Evolutionary conservation across 805 yeast genomes (phyloP).

Genomic region (Saccharomycodes ludwigii): DNA sequence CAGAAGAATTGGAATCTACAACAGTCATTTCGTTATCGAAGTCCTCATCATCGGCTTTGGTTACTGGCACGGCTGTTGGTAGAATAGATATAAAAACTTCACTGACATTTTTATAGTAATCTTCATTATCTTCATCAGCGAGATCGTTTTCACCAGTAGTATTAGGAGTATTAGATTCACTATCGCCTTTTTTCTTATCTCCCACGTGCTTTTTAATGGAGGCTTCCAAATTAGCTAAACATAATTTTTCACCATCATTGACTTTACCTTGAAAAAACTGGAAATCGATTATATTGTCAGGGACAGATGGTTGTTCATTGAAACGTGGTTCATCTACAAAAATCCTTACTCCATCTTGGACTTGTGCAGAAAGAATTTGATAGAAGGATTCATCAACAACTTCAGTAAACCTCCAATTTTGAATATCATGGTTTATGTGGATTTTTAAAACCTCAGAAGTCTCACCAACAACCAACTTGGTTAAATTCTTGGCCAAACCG

Average conservation of each 20-base stretch:
- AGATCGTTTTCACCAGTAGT: slow-evolving; percentile 7
- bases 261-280: slow-evolving; percentile 52
- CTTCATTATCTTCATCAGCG: slow-evolving; percentile 12
- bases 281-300: slow-evolving; percentile 34
- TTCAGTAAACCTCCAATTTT: slow-evolving; percentile 37
- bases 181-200: slow-evolving; percentile 17
- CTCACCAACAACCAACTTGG: slow-evolving; percentile 24
- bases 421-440: slow-evolving; percentile 56
- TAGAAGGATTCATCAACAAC: slow-evolving; percentile 43
- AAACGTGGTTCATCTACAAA: slow-evolving; percentile 38
- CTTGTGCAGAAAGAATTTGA: slow-evolving; percentile 52
- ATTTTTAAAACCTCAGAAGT: slow-evolving; percentile 44
- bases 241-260: slow-evolving; percentile 78
- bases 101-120: slow-evolving; percentile 27
- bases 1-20: slow-evolving; percentile 26
- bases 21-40: slow-evolving; percentile 21
- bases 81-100: slow-evolving; percentile 61
- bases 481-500: slow-evolving; percentile 22
- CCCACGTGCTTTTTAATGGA: slow-evolving; percentile 34
- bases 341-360: slow-evolving; percentile 63
- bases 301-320: slow-evolving; percentile 1
- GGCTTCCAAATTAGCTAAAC: slow-evolving; percentile 75
- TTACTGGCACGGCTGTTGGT: slow-evolving; percentile 32
- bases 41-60: slow-evolving; percentile 11
- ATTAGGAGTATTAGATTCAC: background rate